A percentile compares a stretch with the other conserved stretches of the same genome.
Evolutionary conservation across 2,329 filamentous ascomycete genomes (phyloP).

Genomic region (Magnaporthales sp.): DNA sequence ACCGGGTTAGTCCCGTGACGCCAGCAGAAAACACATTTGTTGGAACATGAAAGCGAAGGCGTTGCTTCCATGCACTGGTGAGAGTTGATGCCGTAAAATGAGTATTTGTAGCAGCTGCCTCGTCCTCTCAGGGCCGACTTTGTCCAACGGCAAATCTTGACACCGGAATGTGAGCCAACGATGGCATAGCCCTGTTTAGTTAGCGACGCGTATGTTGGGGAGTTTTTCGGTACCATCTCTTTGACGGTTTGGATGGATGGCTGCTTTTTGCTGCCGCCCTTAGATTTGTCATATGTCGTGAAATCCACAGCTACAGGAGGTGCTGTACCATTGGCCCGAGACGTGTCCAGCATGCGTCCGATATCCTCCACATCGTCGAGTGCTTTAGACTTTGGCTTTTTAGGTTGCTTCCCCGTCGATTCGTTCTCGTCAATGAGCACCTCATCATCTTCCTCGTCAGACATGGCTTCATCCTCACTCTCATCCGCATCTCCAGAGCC

Average conservation of each 20-base stretch:
- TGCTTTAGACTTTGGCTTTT: slow-evolving; percentile 33
- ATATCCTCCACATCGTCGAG: slow-evolving; percentile 83
- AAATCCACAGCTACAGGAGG: slow-evolving; percentile 75
- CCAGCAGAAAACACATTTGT: slow-evolving; percentile 99
- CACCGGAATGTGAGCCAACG: slow-evolving; percentile 88
- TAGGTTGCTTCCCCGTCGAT: slow-evolving; percentile 23
- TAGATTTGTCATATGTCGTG: slow-evolving; percentile 56
- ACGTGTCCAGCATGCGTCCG: slow-evolving; percentile 51
- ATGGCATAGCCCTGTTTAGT: slow-evolving; percentile 97
- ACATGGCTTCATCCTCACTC: slow-evolving; percentile 70
- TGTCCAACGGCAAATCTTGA: slow-evolving; percentile 98
- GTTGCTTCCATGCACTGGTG: slow-evolving; percentile 99
- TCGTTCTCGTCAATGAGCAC: slow-evolving; percentile 39
- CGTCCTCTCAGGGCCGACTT: slow-evolving; percentile 91
- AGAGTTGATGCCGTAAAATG: slow-evolving; percentile 92
- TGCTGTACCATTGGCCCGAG: slow-evolving; percentile 25
- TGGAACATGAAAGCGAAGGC: slow-evolving; percentile 88
- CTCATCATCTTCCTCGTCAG: slow-evolving; percentile 52
- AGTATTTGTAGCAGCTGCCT: slow-evolving; percentile 95
- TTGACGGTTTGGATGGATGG: slow-evolving; percentile 46
- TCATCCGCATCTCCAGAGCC: slow-evolving; percentile 80
- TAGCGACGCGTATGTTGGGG: slow-evolving; percentile 78
- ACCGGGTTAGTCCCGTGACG: slow-evolving; percentile 95
- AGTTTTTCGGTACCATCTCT: slow-evolving; percentile 89
- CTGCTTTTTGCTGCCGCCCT: slow-evolving; percentile 32